phyloP scores from a whole-genome alignment of 2,329 filamentous ascomycete genomes.

The Shiraia sp. region DNA sequence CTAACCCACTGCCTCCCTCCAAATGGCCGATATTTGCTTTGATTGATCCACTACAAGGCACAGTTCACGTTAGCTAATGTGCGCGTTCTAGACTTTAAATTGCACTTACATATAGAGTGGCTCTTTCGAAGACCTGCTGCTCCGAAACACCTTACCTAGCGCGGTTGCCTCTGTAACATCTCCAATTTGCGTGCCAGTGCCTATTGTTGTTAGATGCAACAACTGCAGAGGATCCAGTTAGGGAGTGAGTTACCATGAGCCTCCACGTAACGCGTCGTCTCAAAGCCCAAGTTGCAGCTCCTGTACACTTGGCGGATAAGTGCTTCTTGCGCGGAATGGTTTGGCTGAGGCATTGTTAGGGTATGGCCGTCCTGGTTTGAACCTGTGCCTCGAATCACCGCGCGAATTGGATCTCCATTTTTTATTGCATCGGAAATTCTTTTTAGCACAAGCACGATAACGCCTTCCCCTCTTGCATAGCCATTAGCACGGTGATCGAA shows the following conservation, averaged over 20 bases:
- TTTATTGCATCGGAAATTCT: constrained; percentile 18
- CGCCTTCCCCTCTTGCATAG: constrained; percentile 32
- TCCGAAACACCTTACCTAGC: constrained; percentile 7
- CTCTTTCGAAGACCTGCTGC: constrained; percentile 45
- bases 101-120: constrained; percentile 36
- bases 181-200: constrained; percentile 57
- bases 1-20: constrained; percentile 44
- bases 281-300: constrained; percentile 36
- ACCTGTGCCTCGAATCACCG: constrained; percentile 24
- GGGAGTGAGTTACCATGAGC: constrained; percentile 16
- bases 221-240: no score
- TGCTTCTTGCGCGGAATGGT: constrained; percentile 49
- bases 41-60: no score
- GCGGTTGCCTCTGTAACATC: constrained; percentile 21
- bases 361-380: constrained; percentile 17
- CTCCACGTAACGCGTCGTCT: constrained; percentile 22
- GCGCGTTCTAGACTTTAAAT: no score
- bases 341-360: constrained; percentile 22
- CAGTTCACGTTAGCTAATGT: no score
- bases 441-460: constrained; percentile 29
- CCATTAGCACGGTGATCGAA: constrained; percentile 30
- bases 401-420: constrained; percentile 29
- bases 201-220: no score
- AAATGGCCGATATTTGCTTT: constrained; percentile 48
- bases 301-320: constrained; percentile 35